phyloP scores from a whole-genome alignment of 1,284 basidiomycete genomes.

The Puccinia novopanici region DNA sequence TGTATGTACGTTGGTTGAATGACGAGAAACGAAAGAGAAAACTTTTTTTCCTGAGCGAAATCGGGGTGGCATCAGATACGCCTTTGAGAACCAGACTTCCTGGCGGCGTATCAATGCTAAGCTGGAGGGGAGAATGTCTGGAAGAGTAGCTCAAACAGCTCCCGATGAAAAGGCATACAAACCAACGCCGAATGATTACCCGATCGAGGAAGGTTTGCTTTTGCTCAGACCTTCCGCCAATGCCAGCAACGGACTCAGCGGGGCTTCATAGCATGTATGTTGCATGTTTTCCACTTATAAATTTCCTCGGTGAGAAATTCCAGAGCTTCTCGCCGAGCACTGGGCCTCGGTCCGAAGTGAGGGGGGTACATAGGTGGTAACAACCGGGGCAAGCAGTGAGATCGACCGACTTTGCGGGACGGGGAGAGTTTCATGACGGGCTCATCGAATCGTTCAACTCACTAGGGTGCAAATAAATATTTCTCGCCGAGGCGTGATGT shows the following conservation, averaged over 20 bases:
- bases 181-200: neutral
- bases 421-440: too few relatives aligned
- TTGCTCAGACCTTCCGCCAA: neutral
- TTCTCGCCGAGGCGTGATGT: too few relatives aligned
- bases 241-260: neutral
- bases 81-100: neutral
- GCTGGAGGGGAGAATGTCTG: neutral
- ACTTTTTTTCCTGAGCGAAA: neutral
- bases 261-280: neutral
- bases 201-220: neutral
- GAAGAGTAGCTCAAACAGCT: conserved; percentile 21
- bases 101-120: neutral
- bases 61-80: neutral
- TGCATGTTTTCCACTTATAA: neutral
- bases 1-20: neutral
- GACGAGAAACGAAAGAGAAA: neutral
- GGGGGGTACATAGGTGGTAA: too few relatives aligned
- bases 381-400: too few relatives aligned
- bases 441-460: too few relatives aligned
- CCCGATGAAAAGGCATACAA: neutral
- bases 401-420: too few relatives aligned
- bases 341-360: too few relatives aligned
- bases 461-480: too few relatives aligned
- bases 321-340: neutral
- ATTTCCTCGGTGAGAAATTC: neutral